Conservation (phyloP, 1,284 basidiomycete genomes). For the Cutaneotrichosporon sp. region DNA sequence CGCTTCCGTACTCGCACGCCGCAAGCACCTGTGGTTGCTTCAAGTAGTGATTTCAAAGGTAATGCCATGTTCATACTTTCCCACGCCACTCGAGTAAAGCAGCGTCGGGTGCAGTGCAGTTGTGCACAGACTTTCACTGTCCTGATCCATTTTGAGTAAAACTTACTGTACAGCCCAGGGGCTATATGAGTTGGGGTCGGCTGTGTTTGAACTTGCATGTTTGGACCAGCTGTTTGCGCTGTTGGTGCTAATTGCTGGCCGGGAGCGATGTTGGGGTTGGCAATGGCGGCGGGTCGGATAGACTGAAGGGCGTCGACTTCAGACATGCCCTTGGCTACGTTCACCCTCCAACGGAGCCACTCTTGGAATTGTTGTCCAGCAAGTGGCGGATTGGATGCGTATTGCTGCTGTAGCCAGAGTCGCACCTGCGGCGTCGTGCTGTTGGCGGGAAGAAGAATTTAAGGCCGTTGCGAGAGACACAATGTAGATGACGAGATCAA, state of each 20-base stretch:
- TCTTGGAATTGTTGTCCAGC: constrained; percentile 21
- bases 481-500: neutral
- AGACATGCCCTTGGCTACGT: constrained; percentile 22
- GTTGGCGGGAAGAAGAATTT: neutral
- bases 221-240: neutral
- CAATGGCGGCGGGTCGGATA: neutral
- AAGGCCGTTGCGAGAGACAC: neutral
- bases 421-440: constrained; percentile 16
- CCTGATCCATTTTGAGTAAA: too few relatives aligned
- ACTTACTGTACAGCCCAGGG: constrained; percentile 5
- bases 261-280: too few relatives aligned
- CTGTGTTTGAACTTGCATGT: neutral
- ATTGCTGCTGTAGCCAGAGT: constrained; percentile 27
- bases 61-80: constrained; percentile 7
- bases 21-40: constrained; percentile 1
- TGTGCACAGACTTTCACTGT: too few relatives aligned
- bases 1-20: neutral
- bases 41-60: constrained; percentile 2
- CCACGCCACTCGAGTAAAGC: neutral
- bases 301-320: constrained; percentile 20
- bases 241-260: neutral
- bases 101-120: too few relatives aligned
- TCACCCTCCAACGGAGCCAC: constrained; percentile 27
- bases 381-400: constrained; percentile 15
- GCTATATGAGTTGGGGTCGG: neutral